Conservation (phyloP, 305 asterid genomes). For the Solanum aculeatissimum region DNA sequence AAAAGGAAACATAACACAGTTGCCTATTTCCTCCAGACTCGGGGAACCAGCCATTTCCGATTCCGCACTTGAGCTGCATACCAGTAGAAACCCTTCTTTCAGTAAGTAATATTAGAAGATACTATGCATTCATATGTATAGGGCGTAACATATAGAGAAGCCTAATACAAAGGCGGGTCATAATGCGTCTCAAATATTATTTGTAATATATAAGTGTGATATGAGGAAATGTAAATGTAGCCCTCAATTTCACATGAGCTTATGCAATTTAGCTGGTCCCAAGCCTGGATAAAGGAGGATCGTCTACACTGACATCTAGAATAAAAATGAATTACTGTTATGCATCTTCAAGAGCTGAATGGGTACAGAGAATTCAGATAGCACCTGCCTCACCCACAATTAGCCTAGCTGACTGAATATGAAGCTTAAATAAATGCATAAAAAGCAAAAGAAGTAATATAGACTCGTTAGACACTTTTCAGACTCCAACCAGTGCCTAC, state of each 20-base stretch:
- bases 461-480: not conserved
- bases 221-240: not conserved
- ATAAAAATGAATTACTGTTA: not conserved
- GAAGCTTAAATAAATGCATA: not conserved
- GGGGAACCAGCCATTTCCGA: not conserved
- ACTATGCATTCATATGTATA: not conserved
- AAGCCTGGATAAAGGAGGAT: not conserved
- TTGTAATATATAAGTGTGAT: not conserved
- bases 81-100: not conserved
- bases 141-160: not conserved
- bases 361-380: not conserved
- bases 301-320: not conserved
- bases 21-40: not conserved
- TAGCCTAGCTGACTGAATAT: not conserved
- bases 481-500: not conserved
- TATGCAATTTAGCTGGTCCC: not conserved
- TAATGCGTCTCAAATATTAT: not conserved
- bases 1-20: not conserved
- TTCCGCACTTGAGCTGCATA: not conserved
- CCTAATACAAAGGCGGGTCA: not conserved
- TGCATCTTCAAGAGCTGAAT: not conserved
- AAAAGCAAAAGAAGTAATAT: not conserved
- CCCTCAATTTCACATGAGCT: not conserved
- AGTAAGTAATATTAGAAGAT: not conserved
- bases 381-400: not conserved